phyloP scores from a whole-genome alignment of 495 filamentous ascomycete species.

The Penicillium salamii region DNA sequence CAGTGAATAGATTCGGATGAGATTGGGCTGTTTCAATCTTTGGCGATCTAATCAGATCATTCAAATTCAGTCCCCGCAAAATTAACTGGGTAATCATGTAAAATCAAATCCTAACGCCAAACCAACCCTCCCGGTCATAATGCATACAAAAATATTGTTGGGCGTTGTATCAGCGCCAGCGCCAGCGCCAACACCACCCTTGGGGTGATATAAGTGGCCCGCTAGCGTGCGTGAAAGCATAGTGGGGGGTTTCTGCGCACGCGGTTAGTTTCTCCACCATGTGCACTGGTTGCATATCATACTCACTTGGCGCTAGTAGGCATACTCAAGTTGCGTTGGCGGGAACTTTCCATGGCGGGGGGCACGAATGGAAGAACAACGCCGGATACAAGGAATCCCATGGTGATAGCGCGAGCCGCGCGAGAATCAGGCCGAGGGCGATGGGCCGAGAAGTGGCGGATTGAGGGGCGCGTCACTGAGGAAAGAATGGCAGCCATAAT shows the following conservation, averaged over 20 bases:
- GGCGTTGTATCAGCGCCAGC: conserved; percentile 12
- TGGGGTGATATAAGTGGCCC: too few species aligned
- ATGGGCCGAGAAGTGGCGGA: conserved; percentile 46
- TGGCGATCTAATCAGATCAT: too few species aligned
- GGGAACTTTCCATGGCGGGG: conserved; percentile 44
- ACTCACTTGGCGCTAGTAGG: conserved; percentile 41
- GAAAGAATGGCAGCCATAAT: conserved; percentile 30
- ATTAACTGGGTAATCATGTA: background rate
- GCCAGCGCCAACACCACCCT: too few species aligned
- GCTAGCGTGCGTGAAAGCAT: conserved; percentile 47
- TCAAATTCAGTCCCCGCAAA: too few species aligned
- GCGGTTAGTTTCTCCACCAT: background rate
- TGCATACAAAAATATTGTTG: conserved; percentile 4
- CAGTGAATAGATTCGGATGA: background rate
- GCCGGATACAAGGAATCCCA: conserved; percentile 39
- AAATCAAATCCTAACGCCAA: conserved; percentile 10
- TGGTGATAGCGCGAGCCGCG: conserved; percentile 36
- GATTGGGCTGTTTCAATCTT: background rate
- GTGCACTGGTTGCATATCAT: background rate
- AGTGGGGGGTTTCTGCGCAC: conserved; percentile 37
- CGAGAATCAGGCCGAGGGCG: conserved; percentile 39
- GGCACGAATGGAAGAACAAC: conserved; percentile 47
- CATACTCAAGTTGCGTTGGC: conserved; percentile 34
- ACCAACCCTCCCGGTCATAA: conserved; percentile 8
- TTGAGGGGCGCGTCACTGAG: conserved; percentile 35